Base-by-base conservation (phyloP, 2,329 filamentous ascomycete genomes). In the Aspergillus felis region DNA sequence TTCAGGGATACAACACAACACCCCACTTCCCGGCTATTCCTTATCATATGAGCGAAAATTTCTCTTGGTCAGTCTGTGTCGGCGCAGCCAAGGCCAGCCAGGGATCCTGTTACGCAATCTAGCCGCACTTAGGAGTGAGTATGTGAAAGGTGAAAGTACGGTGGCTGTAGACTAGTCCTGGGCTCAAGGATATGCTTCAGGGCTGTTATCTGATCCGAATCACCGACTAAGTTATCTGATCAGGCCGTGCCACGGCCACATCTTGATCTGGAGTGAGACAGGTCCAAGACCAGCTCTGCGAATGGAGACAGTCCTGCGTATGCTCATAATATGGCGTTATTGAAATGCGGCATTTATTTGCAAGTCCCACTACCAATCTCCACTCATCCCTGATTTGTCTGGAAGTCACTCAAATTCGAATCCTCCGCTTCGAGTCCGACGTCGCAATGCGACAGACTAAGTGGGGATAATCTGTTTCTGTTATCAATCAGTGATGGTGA, bases 201-300 rank as follows among this genome's bases (percentile, higher is more conserved):
- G 5, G 5, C 17, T 17, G 32, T 58, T 58, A 58, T 58, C 57
- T 50, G 57, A 58, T 58, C 57, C 50, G 57, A 49, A 44, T 14
- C 3, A n/a, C n/a, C n/a, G 6, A 4, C 28, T 51, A 44, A 44
- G 44, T 55, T 58, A 57, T 57, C 56, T 55, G 56, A 58, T 58
- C 41, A 14, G 4, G n/a, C 50, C 24, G 8, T 28, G 12, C 25
- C 24, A 27, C 24, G 44, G 32, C 14, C 32, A 35, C 32, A 1
- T 1, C 14, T 7, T 17, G 14, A 7, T 17, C 32, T 7, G 14
- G 6, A 7, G 17, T 38, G 32, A 35, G 32, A 35, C 29, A 22
- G 22, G 22, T 2, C 22, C 22, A 22, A 22, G 2, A 22, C 22
- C 22, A 53, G 24, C 32, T 38, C 20, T n/a, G 9, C 22, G 47